Evolutionary conservation across 225 moss, liverwort and hornwort genomes (phyloP).

Genomic region (Marchantia paleacea): DNA sequence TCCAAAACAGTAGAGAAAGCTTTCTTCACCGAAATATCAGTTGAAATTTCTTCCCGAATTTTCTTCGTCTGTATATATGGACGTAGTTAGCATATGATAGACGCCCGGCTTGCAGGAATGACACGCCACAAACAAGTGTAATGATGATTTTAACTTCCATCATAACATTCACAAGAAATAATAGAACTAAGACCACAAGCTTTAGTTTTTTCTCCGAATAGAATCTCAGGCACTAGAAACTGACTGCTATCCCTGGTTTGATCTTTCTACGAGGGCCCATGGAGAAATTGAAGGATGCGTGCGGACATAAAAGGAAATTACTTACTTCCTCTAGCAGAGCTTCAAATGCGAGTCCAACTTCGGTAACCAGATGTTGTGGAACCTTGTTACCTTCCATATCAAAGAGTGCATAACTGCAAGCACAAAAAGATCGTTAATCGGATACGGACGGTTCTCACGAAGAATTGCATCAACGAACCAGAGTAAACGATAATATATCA

Average conservation of each 20-base stretch:
- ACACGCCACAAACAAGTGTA: not conserved
- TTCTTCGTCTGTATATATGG: constrained; percentile 78
- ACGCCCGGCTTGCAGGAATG: not conserved
- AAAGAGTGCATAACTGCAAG: constrained; percentile 89
- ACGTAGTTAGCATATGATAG: not conserved
- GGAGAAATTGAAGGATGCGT: not conserved
- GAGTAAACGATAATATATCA: too few species aligned
- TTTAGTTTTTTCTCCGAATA: not conserved
- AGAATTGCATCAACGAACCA: too few species aligned
- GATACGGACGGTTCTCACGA: not conserved
- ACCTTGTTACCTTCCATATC: constrained; percentile 96
- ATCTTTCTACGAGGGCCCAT: not conserved
- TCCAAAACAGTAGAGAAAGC: constrained; percentile 79
- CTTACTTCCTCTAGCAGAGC: constrained; percentile 82
- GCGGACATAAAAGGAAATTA: not conserved
- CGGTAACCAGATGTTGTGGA: constrained; percentile 82
- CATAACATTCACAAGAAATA: not conserved
- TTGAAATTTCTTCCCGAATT: constrained; percentile 72
- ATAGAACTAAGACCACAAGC: not conserved
- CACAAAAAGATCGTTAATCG: not conserved
- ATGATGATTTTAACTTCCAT: too few species aligned
- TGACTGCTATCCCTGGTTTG: not conserved
- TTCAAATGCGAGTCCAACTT: constrained; percentile 89
- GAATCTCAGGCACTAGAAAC: not conserved
- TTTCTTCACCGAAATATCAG: constrained; percentile 77